phyloP scores from a whole-genome alignment of 257 asterid genomes.

The Primulina eburnea region DNA sequence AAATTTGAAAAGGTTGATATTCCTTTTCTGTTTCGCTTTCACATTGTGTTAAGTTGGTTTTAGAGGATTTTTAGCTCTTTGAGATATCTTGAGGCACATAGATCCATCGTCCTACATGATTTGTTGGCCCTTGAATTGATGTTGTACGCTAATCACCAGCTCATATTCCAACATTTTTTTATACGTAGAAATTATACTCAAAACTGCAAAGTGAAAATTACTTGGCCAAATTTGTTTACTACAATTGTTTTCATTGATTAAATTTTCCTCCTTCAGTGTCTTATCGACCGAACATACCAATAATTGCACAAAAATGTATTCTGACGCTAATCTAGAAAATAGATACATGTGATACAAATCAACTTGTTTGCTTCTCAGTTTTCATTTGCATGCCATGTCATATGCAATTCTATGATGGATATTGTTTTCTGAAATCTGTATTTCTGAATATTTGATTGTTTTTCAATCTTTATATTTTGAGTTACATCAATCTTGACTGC shows the following conservation, averaged over 20 bases:
- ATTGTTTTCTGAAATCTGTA: not conserved
- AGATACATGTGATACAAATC: not conserved
- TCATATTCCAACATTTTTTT: too few relatives aligned
- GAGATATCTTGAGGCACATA: not conserved
- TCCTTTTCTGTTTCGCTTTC: not conserved
- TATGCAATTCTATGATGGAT: not conserved
- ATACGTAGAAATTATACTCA: not conserved
- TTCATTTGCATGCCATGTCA: not conserved
- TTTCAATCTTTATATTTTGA: not conserved
- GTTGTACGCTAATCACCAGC: not conserved
- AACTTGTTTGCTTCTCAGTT: not conserved
- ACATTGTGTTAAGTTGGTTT: not conserved
- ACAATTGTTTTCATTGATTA: not conserved
- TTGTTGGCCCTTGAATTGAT: not conserved
- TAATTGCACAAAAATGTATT: not conserved
- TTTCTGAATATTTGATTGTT: not conserved
- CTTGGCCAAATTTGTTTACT: too few relatives aligned
- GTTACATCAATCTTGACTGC: not conserved
- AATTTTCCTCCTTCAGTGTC: not conserved
- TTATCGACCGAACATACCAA: not conserved
- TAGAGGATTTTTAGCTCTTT: not conserved
- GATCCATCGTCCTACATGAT: not conserved
- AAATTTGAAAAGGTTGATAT: not conserved
- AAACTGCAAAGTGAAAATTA: too few relatives aligned
- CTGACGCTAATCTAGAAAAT: not conserved